phyloP scores from a whole-genome alignment of 495 filamentous ascomycete species.

The Penicillium maclennaniae region DNA sequence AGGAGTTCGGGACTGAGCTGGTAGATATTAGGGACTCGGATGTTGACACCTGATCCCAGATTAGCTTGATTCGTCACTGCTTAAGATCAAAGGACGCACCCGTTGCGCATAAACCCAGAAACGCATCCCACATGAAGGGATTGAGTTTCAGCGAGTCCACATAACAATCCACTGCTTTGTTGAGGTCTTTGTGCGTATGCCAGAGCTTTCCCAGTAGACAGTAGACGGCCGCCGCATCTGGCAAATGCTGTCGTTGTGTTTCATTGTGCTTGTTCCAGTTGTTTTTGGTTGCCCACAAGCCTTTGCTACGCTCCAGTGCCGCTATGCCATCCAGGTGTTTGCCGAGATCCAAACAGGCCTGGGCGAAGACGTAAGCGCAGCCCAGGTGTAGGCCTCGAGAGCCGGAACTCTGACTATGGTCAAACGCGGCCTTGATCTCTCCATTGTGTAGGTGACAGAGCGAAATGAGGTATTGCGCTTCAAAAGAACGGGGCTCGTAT shows the following conservation, averaged over 20 bases:
- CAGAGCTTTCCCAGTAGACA: conserved; percentile 86
- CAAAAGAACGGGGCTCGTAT: conserved; percentile 71
- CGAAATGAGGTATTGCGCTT: conserved; percentile 77
- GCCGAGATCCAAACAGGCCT: conserved; percentile 76
- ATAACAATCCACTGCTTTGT: conserved; percentile 77
- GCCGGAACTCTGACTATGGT: conserved; percentile 61
- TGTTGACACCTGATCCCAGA: conserved; percentile 58
- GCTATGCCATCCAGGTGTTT: conserved; percentile 73
- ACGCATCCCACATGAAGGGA: conserved; percentile 98
- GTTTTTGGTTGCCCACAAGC: conserved; percentile 66
- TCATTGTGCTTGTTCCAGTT: conserved; percentile 68
- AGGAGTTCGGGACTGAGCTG: conserved; percentile 67
- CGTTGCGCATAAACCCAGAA: conserved; percentile 69
- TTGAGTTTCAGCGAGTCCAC: conserved; percentile 85
- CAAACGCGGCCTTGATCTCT: conserved; percentile 69
- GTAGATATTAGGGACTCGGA: conserved; percentile 81
- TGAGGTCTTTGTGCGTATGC: conserved; percentile 71
- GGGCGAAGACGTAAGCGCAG: conserved; percentile 87
- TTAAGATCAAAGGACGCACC: conserved; percentile 42
- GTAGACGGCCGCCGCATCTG: conserved; percentile 77
- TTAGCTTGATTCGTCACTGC: conserved; percentile 13
- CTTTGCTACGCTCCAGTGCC: conserved; percentile 71
- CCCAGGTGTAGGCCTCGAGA: conserved; percentile 70
- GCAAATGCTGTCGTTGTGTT: conserved; percentile 59
- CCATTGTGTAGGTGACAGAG: conserved; percentile 80